Base-by-base conservation (phyloP, 768 basidiomycete genomes). In the Pisolithus sp. region DNA sequence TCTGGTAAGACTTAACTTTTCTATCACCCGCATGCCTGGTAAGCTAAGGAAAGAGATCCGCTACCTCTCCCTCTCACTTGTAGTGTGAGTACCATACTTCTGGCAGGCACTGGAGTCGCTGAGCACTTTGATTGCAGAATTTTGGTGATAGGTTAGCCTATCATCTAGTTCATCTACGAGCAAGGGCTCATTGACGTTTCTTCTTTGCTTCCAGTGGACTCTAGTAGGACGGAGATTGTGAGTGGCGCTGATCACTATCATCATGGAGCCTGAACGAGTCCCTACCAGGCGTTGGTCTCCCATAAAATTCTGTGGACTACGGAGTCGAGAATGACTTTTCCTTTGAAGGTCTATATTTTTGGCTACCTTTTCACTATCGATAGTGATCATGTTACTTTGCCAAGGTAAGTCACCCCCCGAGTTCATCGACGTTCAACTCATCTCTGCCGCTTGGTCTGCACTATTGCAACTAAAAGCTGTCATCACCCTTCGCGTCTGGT, bases 401-500 rank as follows among this genome's bases (percentile, higher is more conserved):
- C 61, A 62, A 62, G 52, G 61, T 34, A 9, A 12, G 43, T 43
- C 36, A 2, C 48, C 24, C 13, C 8, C 36, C 7, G n/a, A n/a
- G 7, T 9, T 37, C 24, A 9, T 7, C 28, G 10, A 34, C 5
- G 12, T 34, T 34, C 13, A 10, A 8, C 34, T 5, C 5, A 3
- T 34, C 12, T 13, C 34, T 15, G 34, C 4, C 3, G 13, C 34
- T 34, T 15, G 13, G 12, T 34, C 3, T 5, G 10, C 34, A 34
- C 5, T 13, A 3, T 15, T 15, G 34, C 13, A 34, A 18, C 18
- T 21, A 47, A 20, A n/a, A 62, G 61, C 38, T 6, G 41, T 48
- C 24, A 49, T 62, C 31, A 53, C 48, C 7, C 42, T 52, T 15
- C 62, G 62, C 7, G 54, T 59, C 13, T 62, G 62, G 62, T 54